Evolutionary conservation across 2,329 filamentous ascomycete species (phyloP).

Genomic region (Ampelomyces quisqualis): DNA sequence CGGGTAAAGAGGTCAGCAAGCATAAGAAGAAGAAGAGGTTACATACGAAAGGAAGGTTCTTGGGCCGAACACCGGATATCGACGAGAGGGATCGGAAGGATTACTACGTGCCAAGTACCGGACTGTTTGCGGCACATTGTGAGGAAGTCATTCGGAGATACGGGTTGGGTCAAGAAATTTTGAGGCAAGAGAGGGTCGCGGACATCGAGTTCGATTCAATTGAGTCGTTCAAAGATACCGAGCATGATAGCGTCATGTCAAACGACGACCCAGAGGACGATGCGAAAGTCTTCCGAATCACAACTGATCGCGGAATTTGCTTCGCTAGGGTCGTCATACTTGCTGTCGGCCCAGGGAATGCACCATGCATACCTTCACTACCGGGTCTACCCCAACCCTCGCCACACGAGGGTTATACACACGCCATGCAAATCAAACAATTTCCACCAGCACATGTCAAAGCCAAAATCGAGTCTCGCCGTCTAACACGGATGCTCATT

Average conservation of each 20-base stretch:
- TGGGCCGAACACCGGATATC: conserved; percentile 38
- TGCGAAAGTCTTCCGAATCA: conserved; percentile 64
- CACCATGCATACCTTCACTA: conserved; percentile 50
- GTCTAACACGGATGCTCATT: conserved; percentile 63
- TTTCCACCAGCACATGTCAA: conserved; percentile 59
- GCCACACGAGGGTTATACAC: conserved; percentile 56
- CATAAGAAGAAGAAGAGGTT: conserved; percentile 69
- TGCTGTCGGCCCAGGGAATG: conserved; percentile 68
- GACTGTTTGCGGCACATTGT: conserved; percentile 48
- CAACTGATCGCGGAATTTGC: conserved; percentile 55
- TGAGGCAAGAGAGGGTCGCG: conserved; percentile 61
- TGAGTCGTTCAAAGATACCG: conserved; percentile 30
- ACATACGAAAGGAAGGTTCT: conserved; percentile 49
- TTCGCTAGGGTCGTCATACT: conserved; percentile 66
- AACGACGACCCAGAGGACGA: conserved; percentile 30
- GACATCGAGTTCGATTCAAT: conserved; percentile 62
- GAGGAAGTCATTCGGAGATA: conserved; percentile 45
- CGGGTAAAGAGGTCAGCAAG: conserved; percentile 79
- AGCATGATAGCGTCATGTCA: conserved; percentile 21
- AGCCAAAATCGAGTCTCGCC: conserved; percentile 51
- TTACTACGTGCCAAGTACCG: conserved; percentile 47
- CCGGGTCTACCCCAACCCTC: conserved; percentile 41
- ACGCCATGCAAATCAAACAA: conserved; percentile 63
- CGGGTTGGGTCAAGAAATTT: conserved; percentile 54
- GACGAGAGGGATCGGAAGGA: conserved; percentile 52